Base-by-base conservation (phyloP, 176 grass and related monocot genomes). In the Melocanna baccifera region DNA sequence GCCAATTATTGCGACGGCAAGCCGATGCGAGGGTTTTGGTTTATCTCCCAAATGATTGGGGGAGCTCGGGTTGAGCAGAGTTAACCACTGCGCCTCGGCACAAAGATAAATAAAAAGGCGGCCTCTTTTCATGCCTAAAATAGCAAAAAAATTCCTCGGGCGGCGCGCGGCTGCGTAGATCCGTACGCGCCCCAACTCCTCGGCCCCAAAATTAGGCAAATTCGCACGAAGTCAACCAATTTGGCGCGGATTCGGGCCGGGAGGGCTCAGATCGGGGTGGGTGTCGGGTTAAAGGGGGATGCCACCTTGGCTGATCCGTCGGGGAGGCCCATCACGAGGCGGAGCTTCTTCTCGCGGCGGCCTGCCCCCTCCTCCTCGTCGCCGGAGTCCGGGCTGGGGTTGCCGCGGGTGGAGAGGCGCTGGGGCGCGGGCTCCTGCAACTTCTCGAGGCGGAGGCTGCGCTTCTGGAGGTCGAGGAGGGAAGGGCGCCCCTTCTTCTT, bases 401-500 rank as follows among this genome's bases (percentile, higher is more conserved):
- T 85, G 75, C 87, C 89, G 79, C 92, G 89, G 9, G 80, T 87
- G 82, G 87, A 11, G 56, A 85, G 84, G 62, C 87, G 66, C 52
- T 80, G 18, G 51, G 63, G 53, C 67, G 36, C 46, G 32, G 81
- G 19, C 78, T 93, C 37, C 86, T 90, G 91, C 16, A 86, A 88
- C 71, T 73, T 82, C 80, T 90, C 80, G 59, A 90, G 89, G 80
- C 89, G 89, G 67, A 90, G 84, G 80, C 58, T 87, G 29, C 96
- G 91, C 82, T 93, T 95, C 91, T 96, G 88, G 46, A 99, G 80
- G 79, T 99, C 97, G 32, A 99, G 65, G 19, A 99, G 97, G 12
- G 93, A 99, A 1, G 93, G 97, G 11, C 97, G 97, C 25, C 97
- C 97, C 85, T 99, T 99, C 97, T 99, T 99, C 88, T 91, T 91